A percentile compares a stretch with the other conserved stretches of the same genome.
Evolutionary conservation across 1,284 basidiomycete genomes (phyloP).

Genomic region (Sanguinoderma infundibulare): DNA sequence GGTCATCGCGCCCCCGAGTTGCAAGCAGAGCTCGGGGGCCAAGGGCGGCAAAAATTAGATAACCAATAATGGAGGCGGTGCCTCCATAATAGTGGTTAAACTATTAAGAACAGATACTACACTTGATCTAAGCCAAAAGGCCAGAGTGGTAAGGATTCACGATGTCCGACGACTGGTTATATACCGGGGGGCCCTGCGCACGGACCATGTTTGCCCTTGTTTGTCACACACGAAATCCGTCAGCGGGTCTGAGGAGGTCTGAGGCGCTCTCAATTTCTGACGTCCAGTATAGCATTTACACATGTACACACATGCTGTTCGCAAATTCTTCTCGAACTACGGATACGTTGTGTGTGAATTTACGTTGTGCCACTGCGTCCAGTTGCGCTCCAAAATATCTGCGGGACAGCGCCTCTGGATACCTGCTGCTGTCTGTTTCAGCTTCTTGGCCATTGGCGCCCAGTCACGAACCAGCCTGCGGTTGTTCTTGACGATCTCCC

Average conservation of each 20-base stretch:
- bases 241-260: no score
- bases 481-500: slow-evolving; percentile 37
- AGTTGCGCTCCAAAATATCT: slow-evolving; percentile 30
- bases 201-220: slow-evolving; percentile 5
- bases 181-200: not conserved
- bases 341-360: no score
- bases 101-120: slow-evolving; percentile 93
- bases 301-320: no score
- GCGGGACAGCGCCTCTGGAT: slow-evolving; percentile 50
- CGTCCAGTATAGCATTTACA: no score
- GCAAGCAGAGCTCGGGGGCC: slow-evolving; percentile 29
- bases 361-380: slow-evolving; percentile 34
- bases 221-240: no score
- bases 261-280: no score
- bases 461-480: slow-evolving; percentile 32
- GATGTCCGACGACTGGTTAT: not conserved
- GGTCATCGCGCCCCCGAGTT: slow-evolving; percentile 29
- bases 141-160: slow-evolving; percentile 74
- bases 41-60: slow-evolving; percentile 32
- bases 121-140: slow-evolving; percentile 97
- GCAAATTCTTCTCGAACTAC: no score
- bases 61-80: slow-evolving; percentile 36
- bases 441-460: slow-evolving; percentile 43
- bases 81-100: slow-evolving; percentile 74
- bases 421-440: slow-evolving; percentile 51